phyloP scores from a whole-genome alignment of 2,329 filamentous ascomycete species.

The Microdochium nivale region DNA sequence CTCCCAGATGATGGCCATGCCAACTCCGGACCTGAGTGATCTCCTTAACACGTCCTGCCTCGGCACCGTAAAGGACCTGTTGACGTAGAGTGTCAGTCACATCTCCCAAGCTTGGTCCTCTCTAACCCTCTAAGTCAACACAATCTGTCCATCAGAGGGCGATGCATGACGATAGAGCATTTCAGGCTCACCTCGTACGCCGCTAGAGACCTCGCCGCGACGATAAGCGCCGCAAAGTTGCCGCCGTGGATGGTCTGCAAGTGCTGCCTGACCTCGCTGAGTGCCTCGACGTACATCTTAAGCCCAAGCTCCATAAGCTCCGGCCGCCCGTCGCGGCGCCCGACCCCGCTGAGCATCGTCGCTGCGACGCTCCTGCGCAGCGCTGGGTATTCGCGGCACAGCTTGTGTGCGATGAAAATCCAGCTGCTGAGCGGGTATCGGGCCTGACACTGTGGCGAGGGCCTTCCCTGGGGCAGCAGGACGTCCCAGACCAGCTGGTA shows the following conservation, averaged over 20 bases:
- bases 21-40: slow-evolving; percentile 9
- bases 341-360: neutral
- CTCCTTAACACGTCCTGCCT: slow-evolving; percentile 2
- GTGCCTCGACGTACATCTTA: neutral
- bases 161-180: neutral
- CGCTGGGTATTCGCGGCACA: neutral
- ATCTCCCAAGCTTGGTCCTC: no score
- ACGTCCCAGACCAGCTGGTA: slow-evolving; percentile 9
- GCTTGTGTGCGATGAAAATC: neutral
- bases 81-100: no score
- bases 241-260: neutral
- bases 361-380: neutral
- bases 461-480: slow-evolving; percentile 6
- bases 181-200: neutral
- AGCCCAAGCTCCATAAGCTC: neutral
- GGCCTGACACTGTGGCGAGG: neutral
- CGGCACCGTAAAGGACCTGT: slow-evolving; percentile 1
- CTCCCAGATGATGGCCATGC: slow-evolving; percentile 8
- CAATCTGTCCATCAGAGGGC: neutral
- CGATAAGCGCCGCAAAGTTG: neutral
- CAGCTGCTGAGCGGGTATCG: neutral
- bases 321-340: neutral
- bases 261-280: neutral
- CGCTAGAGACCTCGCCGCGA: neutral
- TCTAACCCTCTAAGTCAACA: neutral